Percentiles rank a stretch among this genome's conserved stretches.
Evolutionary conservation across 2,329 filamentous ascomycete genomes (phyloP).

Genomic region (Phialophora verrucosa): DNA sequence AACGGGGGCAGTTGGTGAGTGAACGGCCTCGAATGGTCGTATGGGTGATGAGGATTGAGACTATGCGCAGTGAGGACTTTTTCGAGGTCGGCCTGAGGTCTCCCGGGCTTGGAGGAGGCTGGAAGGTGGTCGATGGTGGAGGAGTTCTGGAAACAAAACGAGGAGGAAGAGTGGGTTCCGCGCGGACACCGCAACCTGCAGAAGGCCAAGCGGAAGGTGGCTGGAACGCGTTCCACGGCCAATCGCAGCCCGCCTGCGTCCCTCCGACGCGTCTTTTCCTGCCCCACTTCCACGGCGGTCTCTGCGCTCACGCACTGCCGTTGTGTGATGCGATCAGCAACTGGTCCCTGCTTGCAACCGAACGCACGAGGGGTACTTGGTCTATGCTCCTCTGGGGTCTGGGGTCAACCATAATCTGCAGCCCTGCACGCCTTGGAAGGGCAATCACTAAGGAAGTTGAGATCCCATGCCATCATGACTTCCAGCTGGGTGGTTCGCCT

Average conservation of each 20-base stretch:
- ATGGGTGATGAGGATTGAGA: constrained; percentile 19
- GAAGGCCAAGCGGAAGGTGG: neutral
- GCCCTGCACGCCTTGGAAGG: neutral
- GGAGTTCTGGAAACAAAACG: constrained; percentile 16
- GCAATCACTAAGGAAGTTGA: neutral
- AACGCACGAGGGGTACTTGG: constrained; percentile 2
- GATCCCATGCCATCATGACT: constrained; percentile 7
- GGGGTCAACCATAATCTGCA: neutral
- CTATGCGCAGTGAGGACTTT: constrained; percentile 18
- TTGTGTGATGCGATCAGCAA: neutral
- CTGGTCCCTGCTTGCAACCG: constrained; percentile 1
- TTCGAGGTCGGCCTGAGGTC: constrained; percentile 31
- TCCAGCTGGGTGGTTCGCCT: constrained; percentile 33
- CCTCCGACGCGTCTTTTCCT: neutral
- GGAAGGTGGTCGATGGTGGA: constrained; percentile 25
- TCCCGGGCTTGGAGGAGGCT: constrained; percentile 17
- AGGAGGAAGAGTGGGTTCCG: constrained; percentile 24
- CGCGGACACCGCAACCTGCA: neutral
- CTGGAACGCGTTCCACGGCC: constrained; percentile 1
- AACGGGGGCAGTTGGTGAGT: constrained; percentile 18
- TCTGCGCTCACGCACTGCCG: neutral
- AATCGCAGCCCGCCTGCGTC: neutral
- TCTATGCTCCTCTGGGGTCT: constrained; percentile 12
- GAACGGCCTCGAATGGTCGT: constrained; percentile 25
- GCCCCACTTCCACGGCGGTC: neutral